Evolutionary conservation across 164 flowering plant genomes (phyloP).

Genomic region (Vitis labrusca): DNA sequence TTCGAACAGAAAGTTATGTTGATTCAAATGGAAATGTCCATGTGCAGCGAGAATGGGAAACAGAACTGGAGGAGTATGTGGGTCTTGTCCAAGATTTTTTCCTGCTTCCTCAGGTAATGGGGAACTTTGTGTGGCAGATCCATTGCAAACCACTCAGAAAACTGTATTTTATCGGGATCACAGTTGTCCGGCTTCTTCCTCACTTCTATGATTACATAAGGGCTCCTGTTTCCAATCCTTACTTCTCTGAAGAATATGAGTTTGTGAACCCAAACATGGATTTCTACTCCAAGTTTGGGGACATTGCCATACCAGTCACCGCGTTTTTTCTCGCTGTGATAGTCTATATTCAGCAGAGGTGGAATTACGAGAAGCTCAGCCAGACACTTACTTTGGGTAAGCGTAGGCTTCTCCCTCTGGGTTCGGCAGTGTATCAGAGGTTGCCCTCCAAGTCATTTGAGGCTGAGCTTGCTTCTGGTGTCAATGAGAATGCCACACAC

Average conservation of each 20-base stretch:
- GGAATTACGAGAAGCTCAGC: conserved; percentile 59
- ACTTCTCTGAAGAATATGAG: conserved; percentile 64
- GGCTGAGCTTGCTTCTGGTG: conserved; percentile 70
- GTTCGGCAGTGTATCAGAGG: conserved; percentile 63
- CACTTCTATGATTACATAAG: conserved; percentile 70
- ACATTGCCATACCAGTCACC: conserved; percentile 55
- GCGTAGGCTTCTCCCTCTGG: conserved; percentile 50
- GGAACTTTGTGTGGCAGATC: conserved; percentile 73
- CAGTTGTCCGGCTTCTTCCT: conserved; percentile 75
- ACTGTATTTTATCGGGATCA: conserved; percentile 65
- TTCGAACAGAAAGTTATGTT: conserved; percentile 21
- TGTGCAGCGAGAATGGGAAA: conserved; percentile 53
- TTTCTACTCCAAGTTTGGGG: conserved; percentile 75
- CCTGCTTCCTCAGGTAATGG: conserved; percentile 84
- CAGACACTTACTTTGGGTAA: conserved; percentile 34
- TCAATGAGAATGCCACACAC: conserved; percentile 19
- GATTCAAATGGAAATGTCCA: conserved; percentile 36
- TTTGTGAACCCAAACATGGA: conserved; percentile 72
- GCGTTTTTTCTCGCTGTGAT: conserved; percentile 50
- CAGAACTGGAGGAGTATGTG: conserved; percentile 69
- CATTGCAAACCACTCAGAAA: conserved; percentile 65
- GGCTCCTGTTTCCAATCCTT: conserved; percentile 63
- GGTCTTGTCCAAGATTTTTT: conserved; percentile 89
- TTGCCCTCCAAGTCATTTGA: conserved; percentile 59
- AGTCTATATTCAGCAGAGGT: conserved; percentile 76